Base-by-base conservation (phyloP, 139 green algal species). In the Chlorella sp. region DNA sequence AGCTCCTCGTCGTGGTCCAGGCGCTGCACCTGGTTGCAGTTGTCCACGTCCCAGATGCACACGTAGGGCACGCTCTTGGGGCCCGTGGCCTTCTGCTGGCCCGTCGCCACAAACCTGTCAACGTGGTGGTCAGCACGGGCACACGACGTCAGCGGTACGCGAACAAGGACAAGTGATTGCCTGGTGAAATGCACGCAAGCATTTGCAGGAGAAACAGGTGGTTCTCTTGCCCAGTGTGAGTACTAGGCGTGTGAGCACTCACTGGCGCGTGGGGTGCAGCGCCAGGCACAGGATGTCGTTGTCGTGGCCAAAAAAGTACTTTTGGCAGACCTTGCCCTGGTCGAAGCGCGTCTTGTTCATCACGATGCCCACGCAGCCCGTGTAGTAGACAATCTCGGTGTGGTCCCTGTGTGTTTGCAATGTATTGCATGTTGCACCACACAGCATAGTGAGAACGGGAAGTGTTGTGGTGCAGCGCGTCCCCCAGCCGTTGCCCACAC, bases 301-400 rank as follows among this genome's bases (percentile, higher is more conserved):
- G 73, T 87, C 76, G 70, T 90, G 84, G 30, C 84, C 84, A 71
- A 85, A 88, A 72, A 90, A 92, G 76, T 86, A 92, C 20, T 76
- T 74, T 70, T 90, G 84, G 30, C 67, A 81, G 31, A 71, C 77
- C 60, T 72, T 42, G 30, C 70, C 77, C 4, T 49, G 61, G 59
- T 80, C 69, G 62, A 62, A 78, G 36, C 32, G 31, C 71, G 83
- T 62, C 80, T 88, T 88, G 66, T 82, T 74, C 35, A 83, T 85
- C 65, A 92, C 87, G 0, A 92, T 70, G 23, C 82, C 87, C 50
- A 88, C 66, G 10, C 61, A 76, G 51, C 82, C 86, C 24, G 75
- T 77, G 63, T 85, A 88, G 79, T 88, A 90, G 71, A 87, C 82
- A n/a, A 87, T 66, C 73, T 90, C 82, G 2, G 60, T 74, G 2